Percentiles rank a stretch among this genome's conserved stretches.
Evolutionary conservation across 805 yeast species (phyloP).

Genomic region (Saccharomycopsis javanensis): DNA sequence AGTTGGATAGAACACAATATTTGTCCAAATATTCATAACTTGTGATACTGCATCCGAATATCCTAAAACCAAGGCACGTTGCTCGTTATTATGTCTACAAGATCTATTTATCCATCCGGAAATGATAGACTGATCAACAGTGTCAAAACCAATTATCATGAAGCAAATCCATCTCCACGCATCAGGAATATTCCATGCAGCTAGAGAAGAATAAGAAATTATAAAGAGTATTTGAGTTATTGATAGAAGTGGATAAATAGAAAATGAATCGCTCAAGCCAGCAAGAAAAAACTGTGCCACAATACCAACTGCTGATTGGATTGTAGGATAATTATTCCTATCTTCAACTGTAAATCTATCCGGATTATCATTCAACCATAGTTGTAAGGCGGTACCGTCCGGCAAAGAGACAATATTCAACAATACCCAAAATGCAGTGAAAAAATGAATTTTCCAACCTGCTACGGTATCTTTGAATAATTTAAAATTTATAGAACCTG

Average conservation of each 20-base stretch:
- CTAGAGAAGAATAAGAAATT: slow-evolving; percentile 41
- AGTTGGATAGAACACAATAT: not conserved
- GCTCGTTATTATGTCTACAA: not conserved
- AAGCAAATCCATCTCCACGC: slow-evolving; percentile 1
- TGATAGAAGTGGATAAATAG: slow-evolving; percentile 31
- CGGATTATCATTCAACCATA: slow-evolving; percentile 39
- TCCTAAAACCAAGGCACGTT: not conserved
- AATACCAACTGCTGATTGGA: slow-evolving; percentile 49
- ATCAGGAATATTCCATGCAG: slow-evolving; percentile 46
- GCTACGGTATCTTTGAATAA: slow-evolving; percentile 45
- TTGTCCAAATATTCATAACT: not conserved
- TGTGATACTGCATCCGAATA: not conserved
- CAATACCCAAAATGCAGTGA: slow-evolving; percentile 42
- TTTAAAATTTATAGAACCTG: slow-evolving; percentile 31
- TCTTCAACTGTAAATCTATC: slow-evolving; percentile 31
- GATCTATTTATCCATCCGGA: slow-evolving; percentile 1
- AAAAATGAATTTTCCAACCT: slow-evolving; percentile 49
- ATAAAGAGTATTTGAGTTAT: slow-evolving; percentile 45
- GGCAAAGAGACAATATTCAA: slow-evolving; percentile 40
- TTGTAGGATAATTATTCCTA: slow-evolving; percentile 39
- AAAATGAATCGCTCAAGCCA: slow-evolving; percentile 42
- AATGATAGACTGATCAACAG: not conserved
- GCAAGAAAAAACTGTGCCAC: slow-evolving; percentile 34
- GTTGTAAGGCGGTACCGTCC: slow-evolving; percentile 40
- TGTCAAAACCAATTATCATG: not conserved